phyloP scores from a whole-genome alignment of 441 rosid species.

The Omphalea diandra region DNA sequence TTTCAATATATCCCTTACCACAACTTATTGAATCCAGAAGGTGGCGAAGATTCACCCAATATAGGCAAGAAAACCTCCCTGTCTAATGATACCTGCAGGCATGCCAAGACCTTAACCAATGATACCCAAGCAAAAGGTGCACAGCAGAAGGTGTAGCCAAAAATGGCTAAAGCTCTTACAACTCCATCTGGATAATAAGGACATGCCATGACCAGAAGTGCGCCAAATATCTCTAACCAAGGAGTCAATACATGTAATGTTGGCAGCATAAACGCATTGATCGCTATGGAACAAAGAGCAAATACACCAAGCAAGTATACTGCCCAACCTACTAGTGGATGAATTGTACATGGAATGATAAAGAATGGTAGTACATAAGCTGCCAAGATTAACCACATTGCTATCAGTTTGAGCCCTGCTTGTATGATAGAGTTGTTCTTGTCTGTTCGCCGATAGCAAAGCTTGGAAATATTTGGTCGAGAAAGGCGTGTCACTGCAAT shows the following conservation, averaged over 20 bases:
- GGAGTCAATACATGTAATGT: constrained; percentile 49
- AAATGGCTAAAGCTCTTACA: constrained; percentile 65
- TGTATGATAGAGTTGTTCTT: constrained; percentile 53
- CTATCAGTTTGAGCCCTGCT: constrained; percentile 49
- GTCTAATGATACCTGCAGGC: constrained; percentile 66
- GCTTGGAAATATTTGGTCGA: constrained; percentile 66
- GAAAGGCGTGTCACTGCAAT: constrained; percentile 60
- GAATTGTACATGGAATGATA: constrained; percentile 69
- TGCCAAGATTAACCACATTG: constrained; percentile 63
- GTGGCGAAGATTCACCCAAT: constrained; percentile 50
- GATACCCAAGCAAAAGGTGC: constrained; percentile 74
- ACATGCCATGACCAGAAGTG: constrained; percentile 78
- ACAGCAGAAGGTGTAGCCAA: constrained; percentile 67
- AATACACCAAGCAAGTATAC: constrained; percentile 68
- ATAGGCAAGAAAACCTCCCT: constrained; percentile 70
- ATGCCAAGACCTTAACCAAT: constrained; percentile 44
- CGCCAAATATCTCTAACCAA: constrained; percentile 63
- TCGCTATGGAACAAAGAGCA: constrained; percentile 55
- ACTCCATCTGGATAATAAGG: constrained; percentile 77
- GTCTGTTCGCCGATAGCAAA: constrained; percentile 66
- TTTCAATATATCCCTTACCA: constrained; percentile 27
- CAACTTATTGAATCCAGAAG: constrained; percentile 53
- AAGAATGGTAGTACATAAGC: constrained; percentile 73
- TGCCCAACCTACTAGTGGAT: constrained; percentile 79
- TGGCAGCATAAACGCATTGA: constrained; percentile 71